Evolutionary conservation across 2,329 filamentous ascomycete species (phyloP), one percentile per base, ranked within the genome.

Genomic region (Trichoderma simmonsii): DNA sequence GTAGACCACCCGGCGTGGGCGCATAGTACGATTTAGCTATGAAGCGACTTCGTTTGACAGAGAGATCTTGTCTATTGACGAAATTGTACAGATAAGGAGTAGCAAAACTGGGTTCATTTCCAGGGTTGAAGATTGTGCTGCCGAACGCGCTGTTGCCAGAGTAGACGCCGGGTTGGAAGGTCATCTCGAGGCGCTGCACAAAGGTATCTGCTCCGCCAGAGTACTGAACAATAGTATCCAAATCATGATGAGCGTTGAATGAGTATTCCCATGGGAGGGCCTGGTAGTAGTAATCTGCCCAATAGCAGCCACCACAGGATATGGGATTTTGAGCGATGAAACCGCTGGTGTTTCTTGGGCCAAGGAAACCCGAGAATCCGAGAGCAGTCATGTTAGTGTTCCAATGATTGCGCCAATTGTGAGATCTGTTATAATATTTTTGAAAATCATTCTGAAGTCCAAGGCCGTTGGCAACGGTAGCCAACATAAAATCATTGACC

Each of bases 361-460:
- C 90, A 5, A 93, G 81, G 77, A 93, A 93, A 0, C 91, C 91
- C 0, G 82, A 85, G 79, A 91, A 92, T 4, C 86, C 87, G 0
- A 91, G 83, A 0, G 88, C 88, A 1, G 82, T 83, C 59, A 88
- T 85, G 61, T 87, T 78, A 0, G 85, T 77, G 77, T 93, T 90
- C 90, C 90, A 93, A 74, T 93, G 90, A 76, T 92, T 92, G 18
- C 89, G 85, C 91, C 91, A 93, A 76, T 92, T 90, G 11, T 86
- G 84, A 0, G 89, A 91, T 9, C 91, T 86, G 60, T 86, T 82
- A 30, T 92, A 82, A 75, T 93, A 93, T 68, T 85, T 90, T 3
- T 80, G 73, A 4, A 87, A 86, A 56, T 90, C 88, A 1, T 81
- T 80, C 0, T 76, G 71, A 61, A 86, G 85, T 2, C 83, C 85